Conservation (phyloP, 495 filamentous ascomycete species). For the Neurospora sp. region DNA sequence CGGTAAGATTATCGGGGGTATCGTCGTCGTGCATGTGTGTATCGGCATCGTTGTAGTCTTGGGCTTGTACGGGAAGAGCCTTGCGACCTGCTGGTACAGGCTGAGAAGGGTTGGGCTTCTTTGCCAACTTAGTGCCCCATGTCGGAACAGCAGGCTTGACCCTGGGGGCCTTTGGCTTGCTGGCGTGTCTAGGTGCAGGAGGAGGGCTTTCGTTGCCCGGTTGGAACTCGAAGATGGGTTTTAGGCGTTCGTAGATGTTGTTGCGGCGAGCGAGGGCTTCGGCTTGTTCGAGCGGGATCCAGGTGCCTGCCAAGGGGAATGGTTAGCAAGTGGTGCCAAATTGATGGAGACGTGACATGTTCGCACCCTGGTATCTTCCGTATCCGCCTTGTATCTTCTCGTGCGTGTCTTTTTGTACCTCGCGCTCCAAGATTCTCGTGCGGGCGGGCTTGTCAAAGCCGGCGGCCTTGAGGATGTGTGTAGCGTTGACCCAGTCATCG, state of each 20-base stretch:
- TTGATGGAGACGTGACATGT: background rate
- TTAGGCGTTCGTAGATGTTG: slow-evolving; percentile 68
- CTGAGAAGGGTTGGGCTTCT: slow-evolving; percentile 10
- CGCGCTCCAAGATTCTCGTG: slow-evolving; percentile 88
- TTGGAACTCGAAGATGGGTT: slow-evolving; percentile 80
- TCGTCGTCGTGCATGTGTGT: slow-evolving; percentile 67
- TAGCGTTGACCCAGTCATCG: slow-evolving; percentile 91
- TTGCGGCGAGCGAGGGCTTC: slow-evolving; percentile 75
- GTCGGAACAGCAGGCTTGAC: slow-evolving; percentile 44
- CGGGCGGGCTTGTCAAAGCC: slow-evolving; percentile 73
- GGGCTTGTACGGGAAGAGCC: slow-evolving; percentile 19
- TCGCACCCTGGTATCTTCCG: slow-evolving; percentile 89
- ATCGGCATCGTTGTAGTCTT: slow-evolving; percentile 39
- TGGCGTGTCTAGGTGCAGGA: slow-evolving; percentile 85
- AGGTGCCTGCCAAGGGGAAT: slow-evolving; percentile 57
- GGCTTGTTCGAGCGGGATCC: slow-evolving; percentile 83
- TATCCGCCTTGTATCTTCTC: slow-evolving; percentile 98
- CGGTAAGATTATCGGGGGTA: slow-evolving; percentile 66
- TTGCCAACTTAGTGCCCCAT: slow-evolving; percentile 35
- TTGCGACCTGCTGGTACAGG: slow-evolving; percentile 16
- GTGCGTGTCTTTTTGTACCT: slow-evolving; percentile 91
- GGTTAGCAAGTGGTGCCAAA: background rate
- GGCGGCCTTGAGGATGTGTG: slow-evolving; percentile 77
- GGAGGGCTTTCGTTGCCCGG: slow-evolving; percentile 81
- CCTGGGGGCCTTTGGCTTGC: slow-evolving; percentile 60